These are phyloP conservation scores for Knufia petricola DNA, from an alignment of 2,329 filamentous ascomycete genomes.

Conservation along the genomic window DNA sequence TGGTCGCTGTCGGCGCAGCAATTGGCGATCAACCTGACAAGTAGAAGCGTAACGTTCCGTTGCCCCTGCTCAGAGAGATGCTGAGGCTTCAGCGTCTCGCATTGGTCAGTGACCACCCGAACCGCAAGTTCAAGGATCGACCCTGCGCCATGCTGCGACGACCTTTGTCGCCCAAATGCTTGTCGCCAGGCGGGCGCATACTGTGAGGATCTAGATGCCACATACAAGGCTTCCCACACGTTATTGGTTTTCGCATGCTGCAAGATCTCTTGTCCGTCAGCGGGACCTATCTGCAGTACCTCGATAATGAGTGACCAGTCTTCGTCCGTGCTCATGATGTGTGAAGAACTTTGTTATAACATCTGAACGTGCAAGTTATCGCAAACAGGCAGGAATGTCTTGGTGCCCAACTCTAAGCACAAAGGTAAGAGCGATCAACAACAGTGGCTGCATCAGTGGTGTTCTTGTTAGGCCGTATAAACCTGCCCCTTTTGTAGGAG, in stretches of 20 bases:
- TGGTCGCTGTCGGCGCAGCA: constrained; percentile 23
- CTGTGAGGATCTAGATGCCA: constrained; percentile 4
- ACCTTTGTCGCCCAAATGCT: constrained; percentile 1
- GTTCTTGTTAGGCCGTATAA: background rate
- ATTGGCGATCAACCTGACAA: constrained; percentile 19
- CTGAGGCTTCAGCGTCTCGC: background rate
- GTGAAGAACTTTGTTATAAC: background rate
- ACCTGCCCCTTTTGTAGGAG: background rate
- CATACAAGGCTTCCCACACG: constrained; percentile 2
- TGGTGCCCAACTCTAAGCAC: no score
- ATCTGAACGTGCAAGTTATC: background rate
- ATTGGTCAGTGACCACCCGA: constrained; percentile 1
- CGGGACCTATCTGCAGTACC: constrained; percentile 3
- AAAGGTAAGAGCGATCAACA: background rate
- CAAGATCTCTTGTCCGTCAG: background rate
- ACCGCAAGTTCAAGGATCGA: constrained; percentile 7
- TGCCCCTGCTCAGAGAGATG: background rate
- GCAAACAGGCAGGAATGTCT: background rate
- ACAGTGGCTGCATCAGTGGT: background rate
- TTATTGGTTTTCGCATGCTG: background rate
- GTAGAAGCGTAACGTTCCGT: background rate
- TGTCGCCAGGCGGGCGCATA: constrained; percentile 4
- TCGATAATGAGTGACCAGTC: background rate
- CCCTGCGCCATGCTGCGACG: background rate
- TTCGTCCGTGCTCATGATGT: background rate